Evolutionary conservation across 495 filamentous ascomycete species (phyloP).

Genomic region (Melanomma pulvis-pyrius): DNA sequence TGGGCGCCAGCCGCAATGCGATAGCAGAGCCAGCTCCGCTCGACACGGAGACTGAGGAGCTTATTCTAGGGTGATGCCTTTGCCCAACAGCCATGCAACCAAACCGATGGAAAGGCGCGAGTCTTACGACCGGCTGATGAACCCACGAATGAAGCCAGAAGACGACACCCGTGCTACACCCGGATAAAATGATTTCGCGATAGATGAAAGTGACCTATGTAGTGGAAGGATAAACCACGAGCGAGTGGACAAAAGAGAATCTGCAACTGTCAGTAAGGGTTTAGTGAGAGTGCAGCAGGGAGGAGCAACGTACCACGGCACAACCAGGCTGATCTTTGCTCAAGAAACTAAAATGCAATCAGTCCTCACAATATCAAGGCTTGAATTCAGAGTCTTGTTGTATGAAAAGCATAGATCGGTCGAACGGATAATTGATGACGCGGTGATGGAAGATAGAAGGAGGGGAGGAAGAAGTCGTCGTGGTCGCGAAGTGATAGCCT

Average conservation of each 20-base stretch:
- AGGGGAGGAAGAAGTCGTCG: neutral
- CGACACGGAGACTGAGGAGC: conserved; percentile 24
- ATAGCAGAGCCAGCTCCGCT: conserved; percentile 1
- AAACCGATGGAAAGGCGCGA: no score
- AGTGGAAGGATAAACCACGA: neutral
- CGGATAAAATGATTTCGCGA: neutral
- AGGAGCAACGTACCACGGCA: neutral
- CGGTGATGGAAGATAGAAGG: neutral
- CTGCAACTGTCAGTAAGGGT: neutral
- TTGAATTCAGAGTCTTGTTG: neutral
- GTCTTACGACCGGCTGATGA: conserved; percentile 7
- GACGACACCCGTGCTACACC: conserved; percentile 10
- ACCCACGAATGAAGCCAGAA: conserved; percentile 16
- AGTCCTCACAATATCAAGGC: neutral
- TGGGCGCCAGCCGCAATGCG: conserved; percentile 19
- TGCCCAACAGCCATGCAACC: conserved; percentile 23
- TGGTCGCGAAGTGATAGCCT: neutral
- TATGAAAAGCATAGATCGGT: neutral
- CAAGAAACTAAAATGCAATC: neutral
- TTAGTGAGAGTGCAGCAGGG: neutral
- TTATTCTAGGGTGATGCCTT: conserved; percentile 35
- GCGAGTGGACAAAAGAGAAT: neutral
- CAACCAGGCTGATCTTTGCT: neutral
- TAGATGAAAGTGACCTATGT: neutral
- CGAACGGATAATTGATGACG: neutral